These are phyloP conservation scores for Eucalyptus curtisii DNA, from an alignment of 345 rosid species.

Conservation along the genomic window DNA sequence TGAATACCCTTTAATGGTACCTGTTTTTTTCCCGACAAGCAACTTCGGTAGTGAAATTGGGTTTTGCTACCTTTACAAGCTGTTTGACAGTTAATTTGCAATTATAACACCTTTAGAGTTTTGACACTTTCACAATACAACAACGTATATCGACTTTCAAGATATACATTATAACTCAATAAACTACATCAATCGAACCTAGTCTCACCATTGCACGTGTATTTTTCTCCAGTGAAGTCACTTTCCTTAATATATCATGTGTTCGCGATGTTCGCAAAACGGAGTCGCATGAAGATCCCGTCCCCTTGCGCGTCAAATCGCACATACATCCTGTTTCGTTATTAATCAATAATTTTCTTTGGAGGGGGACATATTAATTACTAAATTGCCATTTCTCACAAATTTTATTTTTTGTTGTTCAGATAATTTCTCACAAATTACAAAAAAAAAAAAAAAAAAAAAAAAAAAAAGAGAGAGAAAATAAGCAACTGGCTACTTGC, in stretches of 20 bases:
- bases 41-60: too few species aligned
- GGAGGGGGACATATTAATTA: neutral
- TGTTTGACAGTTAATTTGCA: neutral
- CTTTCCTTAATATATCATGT: neutral
- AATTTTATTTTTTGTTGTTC: neutral
- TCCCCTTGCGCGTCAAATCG: neutral
- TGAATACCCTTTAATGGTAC: neutral
- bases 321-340: neutral
- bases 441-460: accelerated
- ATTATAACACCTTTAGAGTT: accelerated
- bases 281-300: neutral
- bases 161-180: neutral
- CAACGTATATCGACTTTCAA: accelerated
- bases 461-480: accelerated
- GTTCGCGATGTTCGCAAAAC: neutral
- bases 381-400: neutral
- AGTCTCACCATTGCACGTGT: neutral
- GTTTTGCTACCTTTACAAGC: neutral
- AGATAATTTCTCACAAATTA: neutral
- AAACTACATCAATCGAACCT: accelerated
- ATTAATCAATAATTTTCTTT: neutral
- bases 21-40: neutral
- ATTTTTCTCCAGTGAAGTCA: neutral
- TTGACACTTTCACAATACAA: accelerated
- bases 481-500: neutral